These are phyloP conservation scores for Heliocybe sulcata DNA, from an alignment of 1,284 basidiomycete genomes.

Conservation along the genomic window DNA sequence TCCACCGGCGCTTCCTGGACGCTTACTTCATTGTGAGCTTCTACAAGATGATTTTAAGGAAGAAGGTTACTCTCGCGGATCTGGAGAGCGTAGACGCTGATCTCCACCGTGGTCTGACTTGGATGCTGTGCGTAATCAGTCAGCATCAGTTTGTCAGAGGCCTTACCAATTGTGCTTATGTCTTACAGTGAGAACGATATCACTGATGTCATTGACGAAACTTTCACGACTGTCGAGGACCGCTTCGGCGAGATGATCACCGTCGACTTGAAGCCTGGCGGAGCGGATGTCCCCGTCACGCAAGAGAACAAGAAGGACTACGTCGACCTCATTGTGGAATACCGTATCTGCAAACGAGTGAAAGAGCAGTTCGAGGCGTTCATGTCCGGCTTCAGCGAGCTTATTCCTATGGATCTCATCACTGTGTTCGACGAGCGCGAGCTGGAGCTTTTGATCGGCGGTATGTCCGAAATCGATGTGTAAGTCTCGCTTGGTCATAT, in stretches of 20 bases:
- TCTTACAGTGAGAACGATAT: slow-evolving; percentile 83
- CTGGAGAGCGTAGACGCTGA: slow-evolving; percentile 89
- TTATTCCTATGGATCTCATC: slow-evolving; percentile 92
- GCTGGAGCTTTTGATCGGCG: slow-evolving; percentile 93
- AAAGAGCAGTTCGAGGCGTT: slow-evolving; percentile 96
- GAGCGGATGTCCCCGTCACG: slow-evolving; percentile 82
- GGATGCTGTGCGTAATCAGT: slow-evolving; percentile 81
- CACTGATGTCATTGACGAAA: slow-evolving; percentile 90
- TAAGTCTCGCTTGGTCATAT: slow-evolving; percentile 28
- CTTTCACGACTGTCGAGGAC: slow-evolving; percentile 93
- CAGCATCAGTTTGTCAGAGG: not conserved
- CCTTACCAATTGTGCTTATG: slow-evolving; percentile 1
- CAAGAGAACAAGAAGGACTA: slow-evolving; percentile 99
- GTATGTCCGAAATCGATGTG: slow-evolving; percentile 98
- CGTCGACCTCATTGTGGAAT: slow-evolving; percentile 90
- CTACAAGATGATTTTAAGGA: slow-evolving; percentile 98
- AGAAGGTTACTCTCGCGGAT: slow-evolving; percentile 81
- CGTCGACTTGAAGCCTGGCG: slow-evolving; percentile 86
- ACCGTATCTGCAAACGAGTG: slow-evolving; percentile 90
- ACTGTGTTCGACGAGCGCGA: slow-evolving; percentile 98
- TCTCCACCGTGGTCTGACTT: slow-evolving; percentile 85
- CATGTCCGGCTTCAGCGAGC: slow-evolving; percentile 91
- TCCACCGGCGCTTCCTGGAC: slow-evolving; percentile 97
- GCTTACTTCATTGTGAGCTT: slow-evolving; percentile 99
- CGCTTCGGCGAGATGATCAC: slow-evolving; percentile 96